phyloP scores from a whole-genome alignment of 2,329 filamentous ascomycete genomes.

The Coniochaeta prunicola region DNA sequence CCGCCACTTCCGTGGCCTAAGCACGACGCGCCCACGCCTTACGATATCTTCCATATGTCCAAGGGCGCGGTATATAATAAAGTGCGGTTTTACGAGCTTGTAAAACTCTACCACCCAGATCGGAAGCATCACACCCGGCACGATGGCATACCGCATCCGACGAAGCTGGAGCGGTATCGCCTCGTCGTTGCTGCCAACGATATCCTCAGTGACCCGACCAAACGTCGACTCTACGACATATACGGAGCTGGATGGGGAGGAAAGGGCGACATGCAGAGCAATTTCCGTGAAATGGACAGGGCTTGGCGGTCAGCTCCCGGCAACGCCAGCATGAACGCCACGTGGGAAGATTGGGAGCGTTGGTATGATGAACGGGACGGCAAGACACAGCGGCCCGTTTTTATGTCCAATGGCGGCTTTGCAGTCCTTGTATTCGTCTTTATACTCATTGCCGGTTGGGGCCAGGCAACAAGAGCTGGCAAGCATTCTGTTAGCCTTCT shows the following conservation, averaged over 20 bases:
- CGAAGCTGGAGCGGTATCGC: constrained; percentile 80
- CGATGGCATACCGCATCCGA: constrained; percentile 45
- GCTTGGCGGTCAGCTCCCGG: constrained; percentile 42
- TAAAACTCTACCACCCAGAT: constrained; percentile 95
- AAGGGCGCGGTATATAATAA: constrained; percentile 69
- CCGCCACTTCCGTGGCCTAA: constrained; percentile 36
- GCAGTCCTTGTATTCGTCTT: constrained; percentile 63
- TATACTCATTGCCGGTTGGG: constrained; percentile 61
- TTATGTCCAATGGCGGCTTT: constrained; percentile 76
- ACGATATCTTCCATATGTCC: constrained; percentile 69
- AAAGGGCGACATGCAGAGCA: constrained; percentile 41
- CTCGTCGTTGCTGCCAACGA: constrained; percentile 82
- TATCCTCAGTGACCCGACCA: constrained; percentile 74
- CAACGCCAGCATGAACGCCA: constrained; percentile 64
- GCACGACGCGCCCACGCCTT: constrained; percentile 62
- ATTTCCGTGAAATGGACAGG: constrained; percentile 31
- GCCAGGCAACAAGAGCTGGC: constrained; percentile 65
- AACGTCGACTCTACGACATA: constrained; percentile 73
- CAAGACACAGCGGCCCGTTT: constrained; percentile 46
- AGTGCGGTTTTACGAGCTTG: constrained; percentile 76
- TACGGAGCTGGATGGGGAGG: constrained; percentile 76
- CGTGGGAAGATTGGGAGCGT: constrained; percentile 95
- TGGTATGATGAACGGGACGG: constrained; percentile 56
- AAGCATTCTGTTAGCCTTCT: constrained; percentile 55
- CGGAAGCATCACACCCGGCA: constrained; percentile 35